These are phyloP conservation scores for Fusarium udum DNA, from an alignment of 2,329 filamentous ascomycete genomes.

Conservation along the genomic window DNA sequence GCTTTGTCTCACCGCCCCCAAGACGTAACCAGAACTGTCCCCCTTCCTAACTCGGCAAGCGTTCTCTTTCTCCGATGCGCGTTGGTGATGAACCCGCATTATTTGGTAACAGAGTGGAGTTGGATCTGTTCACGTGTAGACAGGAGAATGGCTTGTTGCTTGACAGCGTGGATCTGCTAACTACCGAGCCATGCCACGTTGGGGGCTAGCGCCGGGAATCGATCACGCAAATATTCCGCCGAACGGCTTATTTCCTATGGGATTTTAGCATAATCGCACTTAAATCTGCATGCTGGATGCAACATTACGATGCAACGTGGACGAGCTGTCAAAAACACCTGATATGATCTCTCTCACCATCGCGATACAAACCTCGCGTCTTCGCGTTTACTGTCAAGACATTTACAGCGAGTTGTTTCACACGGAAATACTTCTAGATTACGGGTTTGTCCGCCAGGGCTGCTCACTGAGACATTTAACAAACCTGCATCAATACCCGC, in stretches of 20 bases:
- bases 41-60: background rate
- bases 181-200: background rate
- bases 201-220: background rate
- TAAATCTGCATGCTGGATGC: background rate
- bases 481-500: background rate
- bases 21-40: background rate
- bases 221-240: background rate
- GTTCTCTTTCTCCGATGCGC: background rate
- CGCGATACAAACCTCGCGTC: accelerated
- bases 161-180: background rate
- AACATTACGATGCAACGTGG: background rate
- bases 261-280: background rate
- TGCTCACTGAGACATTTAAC: constrained; percentile 10
- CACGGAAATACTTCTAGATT: background rate
- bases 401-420: background rate
- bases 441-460: background rate
- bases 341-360: background rate
- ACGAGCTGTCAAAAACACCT: background rate
- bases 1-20: constrained; percentile 2
- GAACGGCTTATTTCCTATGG: background rate
- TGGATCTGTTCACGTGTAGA: background rate
- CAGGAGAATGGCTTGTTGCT: constrained; percentile 6
- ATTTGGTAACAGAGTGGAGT: background rate
- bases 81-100: background rate
- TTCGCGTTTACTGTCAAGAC: background rate